A percentile compares a stretch with the other conserved stretches of the same genome.
Conservation (phyloP, 1,284 basidiomycete genomes). For the Malassezia sp. region DNA sequence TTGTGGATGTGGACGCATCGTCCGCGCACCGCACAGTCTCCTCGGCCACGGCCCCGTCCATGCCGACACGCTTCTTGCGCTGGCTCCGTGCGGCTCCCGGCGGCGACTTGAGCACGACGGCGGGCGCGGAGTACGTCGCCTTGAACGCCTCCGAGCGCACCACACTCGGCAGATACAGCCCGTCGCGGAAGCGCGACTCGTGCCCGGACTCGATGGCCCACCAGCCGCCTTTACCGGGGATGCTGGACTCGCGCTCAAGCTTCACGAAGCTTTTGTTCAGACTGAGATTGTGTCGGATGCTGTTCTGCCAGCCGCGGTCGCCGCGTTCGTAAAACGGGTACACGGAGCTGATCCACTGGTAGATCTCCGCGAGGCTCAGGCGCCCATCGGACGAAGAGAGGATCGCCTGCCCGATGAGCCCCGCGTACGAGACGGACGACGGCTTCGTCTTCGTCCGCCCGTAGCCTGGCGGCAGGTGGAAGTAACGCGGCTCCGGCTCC, state of each 20-base stretch:
- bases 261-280: slow-evolving; percentile 69
- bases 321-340: slow-evolving; percentile 85
- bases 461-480: slow-evolving; percentile 35
- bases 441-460: slow-evolving; percentile 37
- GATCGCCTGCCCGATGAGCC: slow-evolving; percentile 87
- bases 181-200: slow-evolving; percentile 39
- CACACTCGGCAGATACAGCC: slow-evolving; percentile 22
- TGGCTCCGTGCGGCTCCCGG: background rate
- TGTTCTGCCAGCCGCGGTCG: slow-evolving; percentile 89
- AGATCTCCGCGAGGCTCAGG: slow-evolving; percentile 86
- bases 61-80: slow-evolving; percentile 8
- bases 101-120: background rate
- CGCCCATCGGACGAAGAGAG: slow-evolving; percentile 70
- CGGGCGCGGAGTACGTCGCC: background rate
- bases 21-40: too few relatives aligned
- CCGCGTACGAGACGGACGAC: slow-evolving; percentile 63
- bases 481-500: slow-evolving; percentile 38
- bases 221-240: slow-evolving; percentile 49
- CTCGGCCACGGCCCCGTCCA: background rate
- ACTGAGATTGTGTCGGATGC: slow-evolving; percentile 80
- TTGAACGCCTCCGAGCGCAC: background rate
- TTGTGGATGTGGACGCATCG: too few relatives aligned
- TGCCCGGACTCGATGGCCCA: slow-evolving; percentile 48
- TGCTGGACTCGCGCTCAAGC: slow-evolving; percentile 43
- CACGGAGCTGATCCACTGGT: slow-evolving; percentile 83